Evolutionary conservation across 2,329 filamentous ascomycete species (phyloP), one percentile per base, ranked within the genome.

Genomic region (Didymella segeticola): DNA sequence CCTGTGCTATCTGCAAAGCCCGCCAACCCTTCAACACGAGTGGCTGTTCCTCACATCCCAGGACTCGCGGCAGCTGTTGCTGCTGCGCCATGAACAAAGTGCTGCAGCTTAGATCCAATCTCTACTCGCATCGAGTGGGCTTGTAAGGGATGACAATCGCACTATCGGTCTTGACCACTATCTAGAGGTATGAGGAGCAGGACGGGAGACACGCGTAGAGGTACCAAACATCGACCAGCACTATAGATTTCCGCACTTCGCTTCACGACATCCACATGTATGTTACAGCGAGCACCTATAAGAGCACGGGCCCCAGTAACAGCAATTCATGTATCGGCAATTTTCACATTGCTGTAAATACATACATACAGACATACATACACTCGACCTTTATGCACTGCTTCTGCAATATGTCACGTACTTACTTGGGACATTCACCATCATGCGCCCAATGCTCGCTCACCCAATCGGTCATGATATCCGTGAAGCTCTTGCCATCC

Each of bases 401-500:
- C 25, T 26, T 10, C 25, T 26, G 25, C 25, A 10, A 26, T 26
- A 10, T 26, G 25, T 5, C 10, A 10, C 25, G 25, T 5, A 26
- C 5, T 37, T 4, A 37, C 34, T 23, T 37, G 20, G 56, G 56
- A 59, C 67, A 71, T 25, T 67, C 54, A 11, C 50, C 64, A 22
- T 68, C 56, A 34, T 50, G 47, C 12, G 50, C 64, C 85, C 85
- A 88, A 57, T 86, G 77, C 57, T 78, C 70, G 54, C 77, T 74
- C 7, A 87, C 80, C 85, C 86, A 88, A 23, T 80, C 75, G n/a
- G 80, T 77, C 60, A 88, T 80, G 36, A 88, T 69, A 51, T 80
- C 77, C 12, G 83, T 86, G 61, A 88, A 74, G 14, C 76, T 84
- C 69, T 78, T 79, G 0, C 80, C 80, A 4, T 78, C 75, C 66